Evolutionary conservation across 2,329 filamentous ascomycete genomes (phyloP).

Genomic region (Fusarium sp.): DNA sequence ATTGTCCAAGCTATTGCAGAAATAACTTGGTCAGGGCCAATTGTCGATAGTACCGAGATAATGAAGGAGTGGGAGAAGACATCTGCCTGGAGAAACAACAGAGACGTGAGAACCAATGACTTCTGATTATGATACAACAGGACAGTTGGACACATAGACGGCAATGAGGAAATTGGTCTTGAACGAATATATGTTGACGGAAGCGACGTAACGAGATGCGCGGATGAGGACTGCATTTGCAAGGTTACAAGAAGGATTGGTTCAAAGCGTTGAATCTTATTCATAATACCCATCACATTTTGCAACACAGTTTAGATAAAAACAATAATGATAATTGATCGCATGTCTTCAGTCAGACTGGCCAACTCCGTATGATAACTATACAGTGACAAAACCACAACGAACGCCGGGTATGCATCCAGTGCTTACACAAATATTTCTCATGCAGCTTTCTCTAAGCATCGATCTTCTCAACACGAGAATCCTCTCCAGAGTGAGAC

Average conservation of each 20-base stretch:
- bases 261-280: not conserved
- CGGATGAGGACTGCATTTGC: not conserved
- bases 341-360: not conserved
- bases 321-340: constrained; percentile 22
- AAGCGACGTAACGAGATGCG: not conserved
- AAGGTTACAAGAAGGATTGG: not conserved
- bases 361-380: constrained; percentile 8
- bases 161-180: not conserved
- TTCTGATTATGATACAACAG: not conserved
- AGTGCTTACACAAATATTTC: constrained; percentile 1
- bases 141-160: not conserved
- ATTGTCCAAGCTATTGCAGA: not conserved
- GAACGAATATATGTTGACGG: not conserved
- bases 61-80: not conserved
- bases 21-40: constrained; percentile 3
- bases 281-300: constrained; percentile 3
- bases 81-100: not conserved
- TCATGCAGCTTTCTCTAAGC: constrained; percentile 16
- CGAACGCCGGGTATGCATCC: constrained; percentile 30
- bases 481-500: constrained; percentile 37
- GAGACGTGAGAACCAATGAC: not conserved
- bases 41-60: not conserved
- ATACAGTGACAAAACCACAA: constrained; percentile 25
- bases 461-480: constrained; percentile 28
- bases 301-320: not conserved